Conservation (phyloP, 495 filamentous ascomycete genomes). For the Penicillium manginii region DNA sequence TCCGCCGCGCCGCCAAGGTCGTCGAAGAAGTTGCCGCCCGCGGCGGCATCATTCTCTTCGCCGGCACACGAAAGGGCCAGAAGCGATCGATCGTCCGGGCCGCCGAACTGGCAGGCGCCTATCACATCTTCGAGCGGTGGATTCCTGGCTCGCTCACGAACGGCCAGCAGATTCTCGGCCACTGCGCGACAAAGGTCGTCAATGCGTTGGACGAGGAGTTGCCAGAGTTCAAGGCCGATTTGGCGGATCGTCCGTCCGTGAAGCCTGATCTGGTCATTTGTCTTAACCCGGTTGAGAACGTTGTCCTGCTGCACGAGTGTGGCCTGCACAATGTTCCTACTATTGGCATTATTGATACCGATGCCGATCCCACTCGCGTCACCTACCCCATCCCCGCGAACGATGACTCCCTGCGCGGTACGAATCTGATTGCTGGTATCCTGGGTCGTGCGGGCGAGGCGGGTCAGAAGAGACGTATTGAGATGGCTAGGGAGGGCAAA, state of each 20-base stretch:
- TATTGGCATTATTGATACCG: constrained; percentile 91
- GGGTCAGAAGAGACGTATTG: constrained; percentile 68
- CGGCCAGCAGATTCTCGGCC: constrained; percentile 78
- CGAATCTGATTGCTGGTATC: constrained; percentile 80
- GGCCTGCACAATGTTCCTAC: constrained; percentile 86
- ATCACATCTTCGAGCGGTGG: constrained; percentile 94
- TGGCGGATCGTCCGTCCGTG: constrained; percentile 63
- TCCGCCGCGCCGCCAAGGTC: constrained; percentile 86
- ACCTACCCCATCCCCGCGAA: constrained; percentile 98
- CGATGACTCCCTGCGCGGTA: constrained; percentile 87
- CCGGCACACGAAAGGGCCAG: constrained; percentile 81
- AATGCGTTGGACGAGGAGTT: constrained; percentile 71
- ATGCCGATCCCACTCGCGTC: constrained; percentile 89
- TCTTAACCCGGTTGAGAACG: constrained; percentile 92
- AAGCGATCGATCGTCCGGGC: constrained; percentile 77
- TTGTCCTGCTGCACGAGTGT: constrained; percentile 86
- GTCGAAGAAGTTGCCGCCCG: constrained; percentile 83
- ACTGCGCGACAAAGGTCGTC: constrained; percentile 67
- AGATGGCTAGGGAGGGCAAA: constrained; percentile 60
- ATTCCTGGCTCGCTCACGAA: constrained; percentile 92
- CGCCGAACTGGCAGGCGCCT: constrained; percentile 74
- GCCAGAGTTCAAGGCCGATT: constrained; percentile 62
- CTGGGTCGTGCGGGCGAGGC: constrained; percentile 82
- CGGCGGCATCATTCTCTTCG: constrained; percentile 88
- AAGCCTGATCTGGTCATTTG: constrained; percentile 92